Evolutionary conservation across 495 filamentous ascomycete genomes (phyloP), one percentile per base, ranked within the genome.

Genomic region (Penicillium herquei): DNA sequence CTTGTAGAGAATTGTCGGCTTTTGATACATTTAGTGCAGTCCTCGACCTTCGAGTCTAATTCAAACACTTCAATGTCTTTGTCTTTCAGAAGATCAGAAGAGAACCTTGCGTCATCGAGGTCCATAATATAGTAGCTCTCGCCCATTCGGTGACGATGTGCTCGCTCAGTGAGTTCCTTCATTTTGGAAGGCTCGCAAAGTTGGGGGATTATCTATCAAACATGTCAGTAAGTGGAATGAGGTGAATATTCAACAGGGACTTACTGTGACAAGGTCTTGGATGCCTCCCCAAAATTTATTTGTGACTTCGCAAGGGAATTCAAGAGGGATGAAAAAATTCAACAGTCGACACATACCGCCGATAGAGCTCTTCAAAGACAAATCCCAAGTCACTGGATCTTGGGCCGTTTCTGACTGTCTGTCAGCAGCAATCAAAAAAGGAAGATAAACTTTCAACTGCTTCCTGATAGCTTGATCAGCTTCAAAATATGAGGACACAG

Each of bases 261-360:
- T 18, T 50, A 50, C 48, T 3, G 26, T 39, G 32, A 50, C 8
- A 9, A 50, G 16, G 39, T 37, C 48, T 17, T 50, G 16, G 11
- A 50, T 39, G 9, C 21, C 48, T 39, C 48, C 48, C 48, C 48
- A 50, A 26, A 50, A 50, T 13, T 39, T 50, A 8, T 39, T 8
- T 12, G 6, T 33, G 14, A 50, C 14, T 9, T 39, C 34, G n/a
- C 48, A 50, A 0, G 48, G 33, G 17, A 17, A 50, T 26, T 18
- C 48, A 5, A 50, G 26, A 0, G 48, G 48, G 14, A 50, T 17
- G 17, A 50, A 50, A 13, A 50, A 50, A 10, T 50, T 50, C 9
- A 50, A 50, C 3, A 50, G 48, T 7, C 48, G 48, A 12, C 34
- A 50, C 13, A 50, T 13, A n/a, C n/a, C 8, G 17, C 48, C n/a